Evolutionary conservation across 129 eudicot species (phyloP).

Genomic region (Artemisia tridentata): DNA sequence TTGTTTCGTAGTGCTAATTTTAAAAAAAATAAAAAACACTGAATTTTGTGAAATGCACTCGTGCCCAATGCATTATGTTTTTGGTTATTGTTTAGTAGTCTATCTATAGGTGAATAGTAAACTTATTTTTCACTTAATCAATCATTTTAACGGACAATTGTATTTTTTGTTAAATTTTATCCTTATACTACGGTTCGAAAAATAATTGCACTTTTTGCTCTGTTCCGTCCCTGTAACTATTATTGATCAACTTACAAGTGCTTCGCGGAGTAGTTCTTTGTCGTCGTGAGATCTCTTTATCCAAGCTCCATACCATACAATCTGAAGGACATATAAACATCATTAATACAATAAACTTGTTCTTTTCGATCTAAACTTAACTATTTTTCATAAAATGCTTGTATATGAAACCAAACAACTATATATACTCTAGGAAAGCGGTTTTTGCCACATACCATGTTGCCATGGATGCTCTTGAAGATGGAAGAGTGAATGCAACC

Average conservation of each 20-base stretch:
- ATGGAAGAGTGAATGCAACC: slow-evolving; percentile 69
- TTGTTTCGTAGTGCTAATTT: too few relatives aligned
- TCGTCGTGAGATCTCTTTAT: slow-evolving; percentile 56
- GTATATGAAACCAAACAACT: too few relatives aligned
- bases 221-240: neutral
- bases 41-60: too few relatives aligned
- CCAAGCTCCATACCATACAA: slow-evolving; percentile 88
- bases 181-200: neutral
- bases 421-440: neutral
- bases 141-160: too few relatives aligned
- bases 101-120: too few relatives aligned
- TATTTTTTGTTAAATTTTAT: neutral
- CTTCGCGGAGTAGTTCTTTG: slow-evolving; percentile 39
- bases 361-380: neutral
- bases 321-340: slow-evolving; percentile 31
- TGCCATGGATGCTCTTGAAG: slow-evolving; percentile 73
- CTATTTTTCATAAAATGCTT: neutral
- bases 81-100: too few relatives aligned
- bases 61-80: too few relatives aligned
- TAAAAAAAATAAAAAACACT: too few relatives aligned
- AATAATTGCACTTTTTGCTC: too few relatives aligned
- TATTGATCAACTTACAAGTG: slow-evolving; percentile 46
- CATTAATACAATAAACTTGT: neutral
- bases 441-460: slow-evolving; percentile 42
- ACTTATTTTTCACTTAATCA: too few relatives aligned